phyloP scores from a whole-genome alignment of 345 rosid genomes.

The Reutealis trisperma region DNA sequence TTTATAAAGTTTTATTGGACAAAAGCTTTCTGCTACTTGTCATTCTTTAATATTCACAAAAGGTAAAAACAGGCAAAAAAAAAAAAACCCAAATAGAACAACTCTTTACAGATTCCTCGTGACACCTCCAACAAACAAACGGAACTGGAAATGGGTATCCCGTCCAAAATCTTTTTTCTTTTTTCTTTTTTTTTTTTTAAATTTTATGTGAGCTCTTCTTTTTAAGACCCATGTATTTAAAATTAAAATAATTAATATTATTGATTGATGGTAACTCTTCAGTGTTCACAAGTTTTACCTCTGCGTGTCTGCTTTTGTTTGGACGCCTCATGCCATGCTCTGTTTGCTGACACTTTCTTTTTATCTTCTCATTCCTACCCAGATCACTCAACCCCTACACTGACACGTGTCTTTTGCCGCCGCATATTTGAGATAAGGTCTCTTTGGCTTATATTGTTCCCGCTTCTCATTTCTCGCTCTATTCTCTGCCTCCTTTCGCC shows the following conservation, averaged over 20 bases:
- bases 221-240: constrained; percentile 5
- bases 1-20: not conserved
- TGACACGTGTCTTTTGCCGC: constrained; percentile 36
- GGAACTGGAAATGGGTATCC: constrained; percentile 9
- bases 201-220: not conserved
- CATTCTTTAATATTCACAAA: constrained; percentile 6
- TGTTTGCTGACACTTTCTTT: not conserved
- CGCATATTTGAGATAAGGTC: constrained; percentile 34
- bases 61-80: not conserved
- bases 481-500: not conserved
- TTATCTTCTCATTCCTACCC: not conserved
- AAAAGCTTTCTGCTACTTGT: constrained; percentile 11
- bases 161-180: not conserved
- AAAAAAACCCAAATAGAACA: not conserved
- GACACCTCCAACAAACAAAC: constrained; percentile 19
- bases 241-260: too few species aligned
- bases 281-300: not conserved
- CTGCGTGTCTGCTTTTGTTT: not conserved
- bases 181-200: not conserved
- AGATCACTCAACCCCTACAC: constrained; percentile 6
- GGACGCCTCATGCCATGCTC: not conserved
- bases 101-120: constrained; percentile 24
- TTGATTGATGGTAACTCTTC: constrained; percentile 12
- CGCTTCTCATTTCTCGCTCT: not conserved
- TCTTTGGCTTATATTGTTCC: not conserved